phyloP scores from a whole-genome alignment of 305 asterid genomes.

The Fraxinus sp. region DNA sequence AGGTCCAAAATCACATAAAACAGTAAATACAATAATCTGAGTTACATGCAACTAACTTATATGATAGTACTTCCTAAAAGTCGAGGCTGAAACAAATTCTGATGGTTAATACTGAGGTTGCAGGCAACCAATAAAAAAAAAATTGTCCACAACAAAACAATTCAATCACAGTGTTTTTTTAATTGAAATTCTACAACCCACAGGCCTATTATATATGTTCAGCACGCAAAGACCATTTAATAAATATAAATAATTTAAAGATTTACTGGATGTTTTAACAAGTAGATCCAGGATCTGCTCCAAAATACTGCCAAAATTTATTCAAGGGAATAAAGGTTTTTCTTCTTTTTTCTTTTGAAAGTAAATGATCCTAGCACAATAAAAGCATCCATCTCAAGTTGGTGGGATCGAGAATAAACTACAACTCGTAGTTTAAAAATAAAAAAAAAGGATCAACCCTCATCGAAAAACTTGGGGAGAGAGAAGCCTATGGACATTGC shows the following conservation, averaged over 20 bases:
- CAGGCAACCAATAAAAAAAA: background rate
- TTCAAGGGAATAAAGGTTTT: background rate
- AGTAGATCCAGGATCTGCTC: slow-evolving; percentile 9
- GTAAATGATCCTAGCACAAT: slow-evolving; percentile 9
- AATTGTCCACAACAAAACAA: background rate
- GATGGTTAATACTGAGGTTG: background rate
- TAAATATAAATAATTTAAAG: background rate
- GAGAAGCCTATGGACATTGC: background rate
- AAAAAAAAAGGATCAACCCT: background rate
- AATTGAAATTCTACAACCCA: background rate
- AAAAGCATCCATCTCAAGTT: background rate
- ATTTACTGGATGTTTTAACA: background rate
- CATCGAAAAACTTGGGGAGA: background rate
- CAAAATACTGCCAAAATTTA: background rate
- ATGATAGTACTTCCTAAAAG: background rate
- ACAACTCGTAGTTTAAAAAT: background rate
- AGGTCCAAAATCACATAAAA: background rate
- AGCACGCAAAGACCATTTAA: background rate
- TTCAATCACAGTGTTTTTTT: background rate
- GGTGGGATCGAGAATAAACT: background rate
- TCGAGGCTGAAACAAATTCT: background rate
- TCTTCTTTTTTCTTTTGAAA: background rate
- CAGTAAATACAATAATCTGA: background rate
- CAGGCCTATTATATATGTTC: background rate
- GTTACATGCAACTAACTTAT: background rate